Evolutionary conservation across 257 asterid species (phyloP).

Genomic region (Fraxinus anomala): DNA sequence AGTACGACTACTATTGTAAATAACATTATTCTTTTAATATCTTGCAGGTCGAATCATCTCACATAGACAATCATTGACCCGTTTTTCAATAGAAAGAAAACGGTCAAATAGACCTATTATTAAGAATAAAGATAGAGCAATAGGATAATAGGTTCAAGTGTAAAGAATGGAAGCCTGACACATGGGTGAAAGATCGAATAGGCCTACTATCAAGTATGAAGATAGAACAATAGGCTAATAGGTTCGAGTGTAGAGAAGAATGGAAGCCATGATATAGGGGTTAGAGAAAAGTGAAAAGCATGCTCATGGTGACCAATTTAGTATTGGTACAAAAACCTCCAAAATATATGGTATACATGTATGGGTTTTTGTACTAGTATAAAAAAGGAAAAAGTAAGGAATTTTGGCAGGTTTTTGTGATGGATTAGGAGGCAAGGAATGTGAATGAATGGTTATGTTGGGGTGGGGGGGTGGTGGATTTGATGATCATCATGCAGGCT

Average conservation of each 20-base stretch:
- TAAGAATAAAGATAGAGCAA: background rate
- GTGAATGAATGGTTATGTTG: constrained; percentile 30
- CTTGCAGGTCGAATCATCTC: too few relatives aligned
- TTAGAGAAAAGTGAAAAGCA: constrained; percentile 36
- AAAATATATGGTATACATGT: constrained; percentile 22
- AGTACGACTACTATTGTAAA: too few relatives aligned
- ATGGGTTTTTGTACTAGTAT: constrained; percentile 28
- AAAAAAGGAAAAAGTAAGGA: constrained; percentile 25
- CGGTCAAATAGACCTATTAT: background rate
- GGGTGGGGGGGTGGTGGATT: constrained; percentile 40
- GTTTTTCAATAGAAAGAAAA: background rate
- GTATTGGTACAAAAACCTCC: constrained; percentile 16
- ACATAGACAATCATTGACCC: too few relatives aligned
- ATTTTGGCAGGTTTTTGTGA: constrained; percentile 55
- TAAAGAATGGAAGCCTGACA: constrained; percentile 17
- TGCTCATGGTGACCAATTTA: constrained; percentile 16
- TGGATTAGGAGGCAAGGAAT: constrained; percentile 64
- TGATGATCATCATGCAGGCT: constrained; percentile 71
- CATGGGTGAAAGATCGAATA: constrained; percentile 2
- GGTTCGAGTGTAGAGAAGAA: constrained; percentile 19
- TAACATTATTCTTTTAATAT: too few relatives aligned
- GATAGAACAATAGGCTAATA: constrained; percentile 8
- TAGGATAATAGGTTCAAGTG: constrained; percentile 12
- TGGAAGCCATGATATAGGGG: constrained; percentile 23
- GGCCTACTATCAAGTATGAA: background rate